phyloP scores from a whole-genome alignment of 2,329 filamentous ascomycete genomes.

The Clarireedia paspali region DNA sequence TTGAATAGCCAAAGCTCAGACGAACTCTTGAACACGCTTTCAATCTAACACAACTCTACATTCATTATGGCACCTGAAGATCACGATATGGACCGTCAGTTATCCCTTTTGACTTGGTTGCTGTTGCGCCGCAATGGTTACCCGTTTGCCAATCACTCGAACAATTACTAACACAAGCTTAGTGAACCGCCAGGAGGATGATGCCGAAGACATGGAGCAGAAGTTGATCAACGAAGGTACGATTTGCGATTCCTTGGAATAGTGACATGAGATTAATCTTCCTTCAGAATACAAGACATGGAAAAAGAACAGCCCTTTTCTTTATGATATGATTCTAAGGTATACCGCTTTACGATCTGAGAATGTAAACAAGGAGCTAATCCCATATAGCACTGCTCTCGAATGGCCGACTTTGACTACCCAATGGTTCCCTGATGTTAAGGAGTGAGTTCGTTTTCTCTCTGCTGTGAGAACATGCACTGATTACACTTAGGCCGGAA shows the following conservation, averaged over 20 bases:
- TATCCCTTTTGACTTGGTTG: not conserved
- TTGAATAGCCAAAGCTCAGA: not conserved
- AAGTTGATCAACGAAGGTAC: slow-evolving; percentile 89
- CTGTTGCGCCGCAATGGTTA: too few species aligned
- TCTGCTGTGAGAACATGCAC: not conserved
- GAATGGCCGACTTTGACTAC: slow-evolving; percentile 97
- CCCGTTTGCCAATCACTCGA: too few species aligned
- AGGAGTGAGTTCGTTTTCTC: slow-evolving; percentile 45
- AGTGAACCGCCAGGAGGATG: slow-evolving; percentile 47
- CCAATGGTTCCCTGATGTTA: slow-evolving; percentile 96
- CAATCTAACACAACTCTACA: not conserved
- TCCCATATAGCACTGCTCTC: slow-evolving; percentile 62
- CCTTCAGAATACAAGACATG: slow-evolving; percentile 91
- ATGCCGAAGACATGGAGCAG: slow-evolving; percentile 66
- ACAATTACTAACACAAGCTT: slow-evolving; percentile 33
- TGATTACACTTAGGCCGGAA: slow-evolving; percentile 44
- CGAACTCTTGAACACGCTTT: not conserved
- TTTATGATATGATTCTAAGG: slow-evolving; percentile 96
- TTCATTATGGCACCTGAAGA: slow-evolving; percentile 38
- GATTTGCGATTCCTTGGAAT: not conserved
- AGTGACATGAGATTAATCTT: slow-evolving; percentile 5
- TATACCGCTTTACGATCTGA: slow-evolving; percentile 27
- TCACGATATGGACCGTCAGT: slow-evolving; percentile 42
- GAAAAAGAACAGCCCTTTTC: slow-evolving; percentile 99
- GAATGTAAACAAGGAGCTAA: slow-evolving; percentile 12